Base-by-base conservation (phyloP, 176 grass and related monocot genomes). In the Oropetium thomaeum region DNA sequence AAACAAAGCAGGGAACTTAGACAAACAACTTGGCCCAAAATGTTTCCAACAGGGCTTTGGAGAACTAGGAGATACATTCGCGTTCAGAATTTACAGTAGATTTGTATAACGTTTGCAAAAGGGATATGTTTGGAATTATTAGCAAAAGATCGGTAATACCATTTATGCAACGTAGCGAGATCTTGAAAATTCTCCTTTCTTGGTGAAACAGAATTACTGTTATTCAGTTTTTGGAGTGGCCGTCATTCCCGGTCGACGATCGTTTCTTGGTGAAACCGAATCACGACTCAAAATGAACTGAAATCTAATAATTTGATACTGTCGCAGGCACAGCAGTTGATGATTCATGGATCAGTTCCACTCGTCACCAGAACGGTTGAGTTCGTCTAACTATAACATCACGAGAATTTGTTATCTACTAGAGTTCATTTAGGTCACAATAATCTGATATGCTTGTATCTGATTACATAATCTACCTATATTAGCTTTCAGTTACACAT, bases 381-480 rank as follows among this genome's bases (percentile, higher is more conserved):
- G 19, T 63, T 33, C 26, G 64, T 64, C 16, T 7, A 60, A 74
- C 72, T 82, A 76, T 29, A 87, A 58, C 48, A 76, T 38, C 31
- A 39, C 71, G 69, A 63, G 27, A 51, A 57, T 71, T 43, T 43
- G 27, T 23, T 8, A 62, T 33, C 35, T 13, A 78, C 35, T 13
- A 78, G 14, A 15, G 30, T 78, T 30, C 81, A 34, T 67, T 47
- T 79, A 69, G 44, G 55, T 34, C 40, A 48, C 58, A 77, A 28
- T 68, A 68, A 79, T 43, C 75, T 79, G 39, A 39, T 38, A 43
- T 49, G 61, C 38, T 34, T 45, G 62, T 70, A 70, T 73, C 67
- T 79, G 55, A 61, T 59, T 73, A 79, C 74, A 83, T 29, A 42
- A 69, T 61, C 74, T 68, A 53, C 62, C 68, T 53, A 41, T 78